phyloP scores from a whole-genome alignment of 2,329 filamentous ascomycete species.

The Ophiostoma novo-ulmi region DNA sequence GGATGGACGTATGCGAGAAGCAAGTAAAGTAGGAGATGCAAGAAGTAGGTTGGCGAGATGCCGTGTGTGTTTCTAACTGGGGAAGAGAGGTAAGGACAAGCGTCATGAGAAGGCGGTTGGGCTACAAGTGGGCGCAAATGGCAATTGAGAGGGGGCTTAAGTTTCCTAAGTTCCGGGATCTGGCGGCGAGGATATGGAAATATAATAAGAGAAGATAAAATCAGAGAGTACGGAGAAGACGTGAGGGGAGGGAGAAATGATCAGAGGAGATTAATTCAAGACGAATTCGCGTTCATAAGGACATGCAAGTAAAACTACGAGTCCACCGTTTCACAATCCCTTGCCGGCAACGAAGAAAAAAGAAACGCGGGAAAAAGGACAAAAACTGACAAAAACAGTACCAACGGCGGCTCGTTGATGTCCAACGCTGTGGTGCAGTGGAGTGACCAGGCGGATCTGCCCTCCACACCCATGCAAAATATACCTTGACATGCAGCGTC shows the following conservation, averaged over 20 bases:
- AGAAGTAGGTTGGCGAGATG: slow-evolving; percentile 9
- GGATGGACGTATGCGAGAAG: not conserved
- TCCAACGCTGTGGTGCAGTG: slow-evolving; percentile 15
- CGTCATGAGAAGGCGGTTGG: slow-evolving; percentile 10
- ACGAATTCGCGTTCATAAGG: not conserved
- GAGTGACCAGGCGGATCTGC: not conserved
- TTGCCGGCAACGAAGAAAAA: not conserved
- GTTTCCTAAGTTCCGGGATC: not conserved
- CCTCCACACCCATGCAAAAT: not conserved
- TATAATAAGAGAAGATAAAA: not conserved
- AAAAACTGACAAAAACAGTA: not conserved
- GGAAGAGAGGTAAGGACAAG: not conserved
- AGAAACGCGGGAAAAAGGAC: slow-evolving; percentile 10
- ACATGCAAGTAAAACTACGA: not conserved
- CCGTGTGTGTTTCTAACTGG: slow-evolving; percentile 11
- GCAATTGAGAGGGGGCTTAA: not conserved
- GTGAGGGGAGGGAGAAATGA: not conserved
- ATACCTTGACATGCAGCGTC: not conserved
- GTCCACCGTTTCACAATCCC: slow-evolving; percentile 14
- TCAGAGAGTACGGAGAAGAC: not conserved
- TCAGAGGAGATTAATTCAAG: not conserved
- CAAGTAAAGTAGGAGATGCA: not conserved
- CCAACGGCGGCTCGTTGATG: slow-evolving; percentile 5
- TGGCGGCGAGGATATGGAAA: not conserved
- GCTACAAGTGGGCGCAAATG: slow-evolving; percentile 9